Evolutionary conservation across 176 grass and related monocot genomes (phyloP).

Genomic region (Carex kokanica): DNA sequence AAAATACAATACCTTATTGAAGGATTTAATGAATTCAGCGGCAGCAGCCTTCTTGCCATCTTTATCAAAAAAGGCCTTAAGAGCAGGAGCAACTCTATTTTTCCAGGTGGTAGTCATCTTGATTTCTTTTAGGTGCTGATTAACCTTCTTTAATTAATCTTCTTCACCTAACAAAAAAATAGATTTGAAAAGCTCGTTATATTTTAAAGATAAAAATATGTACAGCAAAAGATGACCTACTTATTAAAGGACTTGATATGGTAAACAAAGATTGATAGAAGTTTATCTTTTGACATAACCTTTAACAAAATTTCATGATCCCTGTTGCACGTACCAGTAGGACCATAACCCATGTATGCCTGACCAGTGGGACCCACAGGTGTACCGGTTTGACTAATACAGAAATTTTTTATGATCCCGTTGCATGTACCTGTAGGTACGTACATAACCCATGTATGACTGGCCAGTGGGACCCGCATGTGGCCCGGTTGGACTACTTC

Average conservation of each 20-base stretch:
- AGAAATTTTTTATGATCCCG: not conserved
- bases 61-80: slow-evolving; percentile 67
- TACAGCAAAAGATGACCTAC: not conserved
- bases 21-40: slow-evolving; percentile 56
- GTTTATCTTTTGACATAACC: not conserved
- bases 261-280: not conserved
- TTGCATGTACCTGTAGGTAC: not conserved
- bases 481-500: not conserved
- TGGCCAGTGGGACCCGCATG: not conserved
- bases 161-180: not conserved
- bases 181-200: not conserved
- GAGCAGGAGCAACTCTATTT: slow-evolving; percentile 48
- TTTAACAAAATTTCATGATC: not conserved
- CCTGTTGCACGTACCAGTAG: not conserved
- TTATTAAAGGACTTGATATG: not conserved
- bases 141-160: slow-evolving; percentile 9
- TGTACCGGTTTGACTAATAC: not conserved
- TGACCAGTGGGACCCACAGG: not conserved
- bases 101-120: slow-evolving; percentile 53
- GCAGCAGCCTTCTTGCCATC: slow-evolving; percentile 84
- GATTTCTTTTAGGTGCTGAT: not conserved
- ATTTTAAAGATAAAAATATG: not conserved
- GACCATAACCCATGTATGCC: not conserved
- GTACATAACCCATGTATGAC: not conserved
- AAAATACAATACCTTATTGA: slow-evolving; percentile 50